These are phyloP conservation scores for Aspergillus leporis DNA, from an alignment of 495 filamentous ascomycete species.

Conservation along the genomic window DNA sequence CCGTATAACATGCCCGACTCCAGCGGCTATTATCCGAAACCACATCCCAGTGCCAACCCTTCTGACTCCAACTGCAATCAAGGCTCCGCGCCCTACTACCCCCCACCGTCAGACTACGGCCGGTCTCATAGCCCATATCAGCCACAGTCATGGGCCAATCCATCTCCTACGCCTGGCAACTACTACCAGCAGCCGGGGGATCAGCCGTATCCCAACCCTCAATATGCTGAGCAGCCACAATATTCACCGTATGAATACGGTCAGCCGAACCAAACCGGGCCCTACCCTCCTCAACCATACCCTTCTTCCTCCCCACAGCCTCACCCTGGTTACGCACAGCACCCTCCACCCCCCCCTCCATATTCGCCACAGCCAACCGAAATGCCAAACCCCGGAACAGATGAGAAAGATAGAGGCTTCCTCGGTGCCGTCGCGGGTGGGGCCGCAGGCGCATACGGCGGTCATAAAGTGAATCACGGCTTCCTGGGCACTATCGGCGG, in stretches of 20 bases:
- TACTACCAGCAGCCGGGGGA: neutral
- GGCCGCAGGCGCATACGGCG: conserved; percentile 33
- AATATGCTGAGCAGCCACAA: neutral
- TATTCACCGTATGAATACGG: neutral
- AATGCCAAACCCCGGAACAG: neutral
- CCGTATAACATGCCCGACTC: neutral
- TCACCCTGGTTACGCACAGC: neutral
- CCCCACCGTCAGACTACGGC: neutral
- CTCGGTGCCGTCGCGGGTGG: conserved; percentile 38
- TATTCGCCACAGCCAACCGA: neutral
- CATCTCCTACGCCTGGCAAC: neutral
- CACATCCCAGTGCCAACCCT: neutral
- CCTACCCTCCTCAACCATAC: neutral
- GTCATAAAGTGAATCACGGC: conserved; percentile 35
- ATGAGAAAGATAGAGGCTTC: conserved; percentile 8
- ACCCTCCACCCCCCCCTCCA: neutral
- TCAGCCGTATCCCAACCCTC: neutral
- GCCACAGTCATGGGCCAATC: neutral
- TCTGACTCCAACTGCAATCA: neutral
- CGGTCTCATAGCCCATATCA: neutral
- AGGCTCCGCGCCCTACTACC: neutral
- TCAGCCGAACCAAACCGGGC: neutral
- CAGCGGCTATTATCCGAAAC: neutral
- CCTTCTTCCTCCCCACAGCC: neutral
- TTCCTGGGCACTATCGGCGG: conserved; percentile 39